phyloP scores from a whole-genome alignment of 1,284 basidiomycete species.

The Naganishia liquefaciens region DNA sequence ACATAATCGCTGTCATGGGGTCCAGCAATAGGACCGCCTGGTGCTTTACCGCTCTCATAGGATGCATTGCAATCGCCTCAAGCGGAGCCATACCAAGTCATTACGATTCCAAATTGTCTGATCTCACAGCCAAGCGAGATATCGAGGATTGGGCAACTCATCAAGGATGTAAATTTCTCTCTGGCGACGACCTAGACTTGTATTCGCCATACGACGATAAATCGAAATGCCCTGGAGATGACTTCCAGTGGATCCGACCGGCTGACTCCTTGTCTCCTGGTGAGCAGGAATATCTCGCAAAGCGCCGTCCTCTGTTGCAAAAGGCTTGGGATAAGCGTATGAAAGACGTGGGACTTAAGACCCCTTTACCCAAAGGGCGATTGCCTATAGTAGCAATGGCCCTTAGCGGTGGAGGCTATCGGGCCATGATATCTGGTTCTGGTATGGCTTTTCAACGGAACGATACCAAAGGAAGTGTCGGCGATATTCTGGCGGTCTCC shows the following conservation, averaged over 20 bases:
- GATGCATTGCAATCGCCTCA: too few relatives aligned
- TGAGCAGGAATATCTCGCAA: slow-evolving; percentile 42
- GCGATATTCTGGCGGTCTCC: slow-evolving; percentile 11
- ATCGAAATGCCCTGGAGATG: too few relatives aligned
- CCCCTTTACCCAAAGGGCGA: slow-evolving; percentile 38
- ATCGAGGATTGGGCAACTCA: too few relatives aligned
- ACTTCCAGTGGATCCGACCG: slow-evolving; percentile 41
- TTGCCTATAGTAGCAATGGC: slow-evolving; percentile 53
- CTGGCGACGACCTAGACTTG: too few relatives aligned
- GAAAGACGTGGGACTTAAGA: slow-evolving; percentile 16
- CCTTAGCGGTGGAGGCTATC: slow-evolving; percentile 55
- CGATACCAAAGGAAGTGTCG: not conserved
- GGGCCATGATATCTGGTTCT: slow-evolving; percentile 53
- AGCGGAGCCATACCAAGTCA: too few relatives aligned
- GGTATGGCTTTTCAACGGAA: slow-evolving; percentile 20
- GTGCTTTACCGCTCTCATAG: too few relatives aligned
- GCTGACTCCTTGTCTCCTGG: slow-evolving; percentile 38
- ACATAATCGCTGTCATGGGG: too few relatives aligned
- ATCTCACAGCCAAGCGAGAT: too few relatives aligned
- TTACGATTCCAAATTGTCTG: too few relatives aligned
- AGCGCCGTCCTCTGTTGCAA: slow-evolving; percentile 36
- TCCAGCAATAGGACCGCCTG: too few relatives aligned
- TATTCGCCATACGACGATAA: too few relatives aligned
- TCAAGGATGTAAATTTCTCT: too few relatives aligned
- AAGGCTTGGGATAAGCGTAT: slow-evolving; percentile 39